Evolutionary conservation across 2,329 filamentous ascomycete species (phyloP), one percentile per base, ranked within the genome.

Genomic region (Aspergillus sp.): DNA sequence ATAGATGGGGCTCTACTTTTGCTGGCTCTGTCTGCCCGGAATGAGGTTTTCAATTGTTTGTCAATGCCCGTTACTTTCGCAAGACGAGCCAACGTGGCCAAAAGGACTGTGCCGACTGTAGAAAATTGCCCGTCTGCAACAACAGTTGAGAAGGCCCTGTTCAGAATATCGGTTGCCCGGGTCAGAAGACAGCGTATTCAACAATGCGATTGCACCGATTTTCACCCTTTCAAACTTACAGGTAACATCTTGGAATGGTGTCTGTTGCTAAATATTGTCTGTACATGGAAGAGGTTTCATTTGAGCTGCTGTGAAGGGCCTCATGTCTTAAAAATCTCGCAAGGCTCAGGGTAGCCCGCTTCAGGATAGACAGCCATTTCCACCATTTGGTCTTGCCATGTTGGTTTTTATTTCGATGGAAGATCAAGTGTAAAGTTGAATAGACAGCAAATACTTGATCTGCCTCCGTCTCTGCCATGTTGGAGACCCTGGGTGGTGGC

Each of bases 371-470:
- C 62, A 97, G 86, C 69, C 80, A 81, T 68, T 87, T 85, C 86
- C 90, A 98, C 94, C 94, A 99, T 71, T 87, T 85, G 31, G 88
- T 85, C 63, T 84, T 82, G 57, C 87, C 87, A 75, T 98, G 94
- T 78, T 98, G 94, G 78, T 97, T 98, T 71, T 88, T 89, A 80
- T 97, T 95, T 69, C 92, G 91, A 73, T 91, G 87, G 75, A 88
- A 85, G 68, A 96, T 85, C 65, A 90, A 84, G 69, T 89, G 82
- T 49, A 97, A 85, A 51, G 69, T 78, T 59, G 70, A 81, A 55
- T 72, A 67, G 6, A 75, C 65, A 6, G 65, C 62, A 36, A 60
- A 59, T 11, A 77, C 62, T 42, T 72, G 67, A 26, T 70, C 61
- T 18, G 63, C 49, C 22, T 76, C 72, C 70, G 74, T 75, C 52